Conservation (phyloP, 352 stramenopile genomes). For the Porosira glacialis region DNA sequence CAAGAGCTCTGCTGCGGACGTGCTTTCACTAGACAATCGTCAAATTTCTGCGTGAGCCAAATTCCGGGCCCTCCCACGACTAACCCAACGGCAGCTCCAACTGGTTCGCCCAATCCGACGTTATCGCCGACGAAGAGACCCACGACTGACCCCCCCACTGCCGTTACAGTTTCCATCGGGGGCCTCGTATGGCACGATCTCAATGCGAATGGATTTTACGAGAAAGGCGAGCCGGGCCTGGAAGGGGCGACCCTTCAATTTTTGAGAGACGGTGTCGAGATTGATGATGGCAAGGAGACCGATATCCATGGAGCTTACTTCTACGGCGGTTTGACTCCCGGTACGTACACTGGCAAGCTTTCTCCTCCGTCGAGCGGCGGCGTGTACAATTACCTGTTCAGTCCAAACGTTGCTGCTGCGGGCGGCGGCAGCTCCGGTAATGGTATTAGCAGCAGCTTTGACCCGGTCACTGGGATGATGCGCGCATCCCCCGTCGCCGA, state of each 20-base stretch:
- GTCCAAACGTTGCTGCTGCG: not conserved
- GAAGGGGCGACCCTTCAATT: slow-evolving; percentile 15
- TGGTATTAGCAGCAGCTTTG: slow-evolving; percentile 21
- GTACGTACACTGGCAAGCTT: slow-evolving; percentile 29
- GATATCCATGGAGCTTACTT: slow-evolving; percentile 16
- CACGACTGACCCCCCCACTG: slow-evolving; percentile 48
- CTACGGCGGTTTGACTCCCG: slow-evolving; percentile 42
- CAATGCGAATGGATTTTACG: slow-evolving; percentile 42
- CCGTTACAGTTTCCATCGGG: slow-evolving; percentile 39
- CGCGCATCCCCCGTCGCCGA: slow-evolving; percentile 23
- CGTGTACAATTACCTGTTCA: slow-evolving; percentile 17
- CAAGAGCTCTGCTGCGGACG: slow-evolving; percentile 1
- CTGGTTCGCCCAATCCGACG: slow-evolving; percentile 29
- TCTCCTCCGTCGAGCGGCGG: slow-evolving; percentile 14
- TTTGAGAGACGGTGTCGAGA: slow-evolving; percentile 17
- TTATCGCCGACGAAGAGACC: too few species aligned
- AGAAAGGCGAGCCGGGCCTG: slow-evolving; percentile 34
- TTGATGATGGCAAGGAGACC: not conserved
- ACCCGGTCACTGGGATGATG: slow-evolving; percentile 18
- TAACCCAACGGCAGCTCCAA: slow-evolving; percentile 10
- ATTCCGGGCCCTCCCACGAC: slow-evolving; percentile 8
- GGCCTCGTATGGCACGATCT: slow-evolving; percentile 51
- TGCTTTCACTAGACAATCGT: slow-evolving; percentile 25
- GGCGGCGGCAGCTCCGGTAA: too few species aligned
- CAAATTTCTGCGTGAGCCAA: slow-evolving; percentile 38